Base-by-base conservation (phyloP, 805 yeast genomes). In the Wickerhamiella cacticola region DNA sequence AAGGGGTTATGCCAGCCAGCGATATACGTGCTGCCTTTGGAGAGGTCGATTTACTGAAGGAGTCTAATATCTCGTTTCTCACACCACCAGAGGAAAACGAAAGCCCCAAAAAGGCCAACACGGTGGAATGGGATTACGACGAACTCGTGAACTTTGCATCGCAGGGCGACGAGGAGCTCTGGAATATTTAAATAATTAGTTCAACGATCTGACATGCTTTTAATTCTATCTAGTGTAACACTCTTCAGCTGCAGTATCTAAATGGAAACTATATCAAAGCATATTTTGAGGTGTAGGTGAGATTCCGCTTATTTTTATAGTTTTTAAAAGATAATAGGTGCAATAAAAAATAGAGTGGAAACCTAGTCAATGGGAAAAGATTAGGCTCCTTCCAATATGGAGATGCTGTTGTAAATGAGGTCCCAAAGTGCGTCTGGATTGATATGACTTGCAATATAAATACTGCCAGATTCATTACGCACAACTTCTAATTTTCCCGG, bases 341-440 rank as follows among this genome's bases (percentile, higher is more conserved):
- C n/a, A n/a, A n/a, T n/a, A n/a, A n/a, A n/a, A n/a, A n/a, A n/a
- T n/a, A n/a, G n/a, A n/a, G n/a, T n/a, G n/a, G 28, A 25, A 12
- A 13, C 33, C 33, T 5, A 4, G 10, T 12, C 13, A 5, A 15
- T 12, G 15, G 33, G 15, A 13, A 13, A 13, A 5, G 6, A 4
- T 8, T 16, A 38, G 4, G 46, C 9, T 22, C 45, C 46, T 47
- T 56, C 60, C 15, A 56, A 48, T 16, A 50, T 53, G 33, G 53
- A 58, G 24, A 56, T 56, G 51, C 57, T 53, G 22, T 53, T 52
- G 15, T 50, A 48, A 3, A 56, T 48, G n/a, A 56, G 51, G 13
- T 48, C 46, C 60, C 60, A 56, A 52, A 75, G 75, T 38, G 76
- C 81, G 46, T 76, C 82, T 1, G 59, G 63, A 16, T 22, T 21